These are phyloP conservation scores for Russula foetens DNA, from an alignment of 768 basidiomycete genomes.

Conservation along the genomic window DNA sequence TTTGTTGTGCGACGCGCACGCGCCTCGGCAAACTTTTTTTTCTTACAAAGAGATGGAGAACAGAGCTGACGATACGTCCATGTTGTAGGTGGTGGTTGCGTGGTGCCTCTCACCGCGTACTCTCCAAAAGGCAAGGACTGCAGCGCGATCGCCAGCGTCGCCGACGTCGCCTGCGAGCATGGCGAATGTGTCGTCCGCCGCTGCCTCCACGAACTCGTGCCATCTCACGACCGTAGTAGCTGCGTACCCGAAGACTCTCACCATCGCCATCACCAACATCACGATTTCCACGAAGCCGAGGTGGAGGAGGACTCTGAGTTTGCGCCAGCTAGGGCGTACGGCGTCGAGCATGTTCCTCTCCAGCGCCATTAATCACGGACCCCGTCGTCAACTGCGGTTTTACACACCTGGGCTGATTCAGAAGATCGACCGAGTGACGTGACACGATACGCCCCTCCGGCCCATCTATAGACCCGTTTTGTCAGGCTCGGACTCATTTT, in stretches of 20 bases:
- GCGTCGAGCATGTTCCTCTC: constrained; percentile 23
- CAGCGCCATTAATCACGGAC: not conserved
- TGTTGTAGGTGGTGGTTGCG: constrained; percentile 40
- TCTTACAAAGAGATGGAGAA: too few relatives aligned
- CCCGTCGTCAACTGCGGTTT: not conserved
- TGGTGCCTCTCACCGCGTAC: constrained; percentile 26
- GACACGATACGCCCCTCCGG: too few relatives aligned
- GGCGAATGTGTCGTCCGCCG: constrained; percentile 38
- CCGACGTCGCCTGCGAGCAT: constrained; percentile 39
- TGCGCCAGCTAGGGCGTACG: constrained; percentile 15
- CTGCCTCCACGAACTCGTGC: constrained; percentile 36
- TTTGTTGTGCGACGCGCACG: too few relatives aligned
- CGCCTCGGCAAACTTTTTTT: too few relatives aligned
- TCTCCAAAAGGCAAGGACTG: constrained; percentile 38
- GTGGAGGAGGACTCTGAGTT: not conserved
- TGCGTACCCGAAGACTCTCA: constrained; percentile 3
- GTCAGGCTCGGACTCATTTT: too few relatives aligned
- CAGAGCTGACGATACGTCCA: too few relatives aligned
- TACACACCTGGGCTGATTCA: not conserved
- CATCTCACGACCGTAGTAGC: constrained; percentile 20
- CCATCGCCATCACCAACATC: too few relatives aligned
- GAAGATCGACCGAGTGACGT: too few relatives aligned
- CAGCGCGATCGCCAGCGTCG: constrained; percentile 38
- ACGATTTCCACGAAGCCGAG: too few relatives aligned
- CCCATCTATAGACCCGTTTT: too few relatives aligned